Evolutionary conservation across 140 eudicot species (phyloP).

Genomic region (Senecio squalidus): DNA sequence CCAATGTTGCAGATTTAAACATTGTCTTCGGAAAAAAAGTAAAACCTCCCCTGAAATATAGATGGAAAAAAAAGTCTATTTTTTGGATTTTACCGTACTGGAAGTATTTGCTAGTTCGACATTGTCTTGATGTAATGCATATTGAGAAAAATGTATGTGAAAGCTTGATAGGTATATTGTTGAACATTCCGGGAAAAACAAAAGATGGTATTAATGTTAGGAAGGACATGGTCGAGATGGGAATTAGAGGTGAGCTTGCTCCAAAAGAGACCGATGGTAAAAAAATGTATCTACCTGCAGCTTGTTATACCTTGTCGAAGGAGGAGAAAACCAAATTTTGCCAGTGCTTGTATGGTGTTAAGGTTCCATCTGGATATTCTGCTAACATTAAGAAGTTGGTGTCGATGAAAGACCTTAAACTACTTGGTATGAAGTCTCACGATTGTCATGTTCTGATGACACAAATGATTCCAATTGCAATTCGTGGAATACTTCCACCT

Average conservation of each 20-base stretch:
- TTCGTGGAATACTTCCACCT: too few relatives aligned
- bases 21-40: too few relatives aligned
- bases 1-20: too few relatives aligned
- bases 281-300: background rate
- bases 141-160: conserved; percentile 8
- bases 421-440: conserved; percentile 2
- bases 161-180: background rate
- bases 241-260: background rate
- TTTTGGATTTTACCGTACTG: background rate
- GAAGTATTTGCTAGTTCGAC: conserved; percentile 7
- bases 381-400: background rate
- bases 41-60: too few relatives aligned
- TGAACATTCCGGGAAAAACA: background rate
- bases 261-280: background rate
- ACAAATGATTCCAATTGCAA: too few relatives aligned
- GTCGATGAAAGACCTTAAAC: background rate
- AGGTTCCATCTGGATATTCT: conserved; percentile 9
- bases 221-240: conserved; percentile 1
- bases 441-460: background rate
- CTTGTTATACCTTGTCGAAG: conserved; percentile 6
- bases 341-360: background rate
- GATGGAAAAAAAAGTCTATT: too few relatives aligned
- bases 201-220: background rate
- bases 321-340: conserved; percentile 1
- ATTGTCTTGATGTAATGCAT: conserved; percentile 9